Evolutionary conservation across 2,329 filamentous ascomycete species (phyloP), one percentile per base, ranked within the genome.

Genomic region (Bipolaris oryzae): DNA sequence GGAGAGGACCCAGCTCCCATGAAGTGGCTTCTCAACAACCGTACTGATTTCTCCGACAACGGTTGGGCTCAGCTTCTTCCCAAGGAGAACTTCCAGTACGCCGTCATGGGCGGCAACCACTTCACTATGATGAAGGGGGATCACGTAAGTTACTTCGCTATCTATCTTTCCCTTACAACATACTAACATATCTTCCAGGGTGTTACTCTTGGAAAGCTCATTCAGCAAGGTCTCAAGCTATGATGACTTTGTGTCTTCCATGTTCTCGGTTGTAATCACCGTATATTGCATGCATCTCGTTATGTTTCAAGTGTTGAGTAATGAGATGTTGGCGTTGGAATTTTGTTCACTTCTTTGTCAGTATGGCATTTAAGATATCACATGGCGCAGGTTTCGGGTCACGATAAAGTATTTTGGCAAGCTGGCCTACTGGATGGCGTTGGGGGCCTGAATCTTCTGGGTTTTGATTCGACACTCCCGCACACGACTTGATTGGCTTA

Each of bases 71-170:
- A 89, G 73, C 86, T 87, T 39, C 76, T 90, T 37, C 85, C 86
- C 50, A 70, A 78, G 47, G 76, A 82, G 51, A 88, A 86, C 75
- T 87, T 90, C 77, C 79, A 80, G 46, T 87, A 84, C 62, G 82
- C 82, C 52, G 85, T 88, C 68, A 89, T 90, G 85, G 85, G 84
- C 15, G 89, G 87, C 2, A 89, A 91, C 68, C 88, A 91, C 76
- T 91, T 91, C 77, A 86, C 83, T 18, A 91, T 91, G 88, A 90
- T 91, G 87, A 86, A 88, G 73, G 86, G 85, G 59, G 76, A 78
- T 49, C 71, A 77, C 60, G 80, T 81, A 75, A 78, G 78, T 74
- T 2, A 33, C 25, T 23, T 7, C 39, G 16, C 23, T 7, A n/a
- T 9, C 3, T 33, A 31, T 9, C 39, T 6, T 4, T 20, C 16